Evolutionary conservation across 2,329 filamentous ascomycete species (phyloP).

Genomic region (Ceratocystis eucalypticola): DNA sequence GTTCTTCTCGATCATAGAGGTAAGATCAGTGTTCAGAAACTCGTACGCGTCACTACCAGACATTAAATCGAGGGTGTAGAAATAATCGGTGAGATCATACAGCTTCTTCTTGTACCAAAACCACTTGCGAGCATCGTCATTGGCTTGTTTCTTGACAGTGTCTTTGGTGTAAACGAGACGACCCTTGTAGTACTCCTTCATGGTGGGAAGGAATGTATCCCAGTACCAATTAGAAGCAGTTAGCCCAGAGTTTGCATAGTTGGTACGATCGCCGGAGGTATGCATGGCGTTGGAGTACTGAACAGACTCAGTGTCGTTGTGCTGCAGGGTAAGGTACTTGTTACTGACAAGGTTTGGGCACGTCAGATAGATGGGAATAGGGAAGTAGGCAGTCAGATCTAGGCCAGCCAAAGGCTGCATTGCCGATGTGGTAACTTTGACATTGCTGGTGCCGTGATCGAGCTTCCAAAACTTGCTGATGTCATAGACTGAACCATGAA

Average conservation of each 20-base stretch:
- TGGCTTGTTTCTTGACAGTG: conserved; percentile 50
- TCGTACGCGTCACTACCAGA: conserved; percentile 44
- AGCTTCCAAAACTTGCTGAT: conserved; percentile 74
- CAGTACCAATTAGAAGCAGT: conserved; percentile 62
- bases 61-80: conserved; percentile 53
- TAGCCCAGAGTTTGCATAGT: conserved; percentile 44
- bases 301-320: conserved; percentile 46
- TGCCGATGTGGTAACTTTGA: conserved; percentile 42
- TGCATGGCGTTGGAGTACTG: conserved; percentile 47
- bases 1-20: conserved; percentile 56
- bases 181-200: conserved; percentile 78
- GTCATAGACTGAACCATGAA: conserved; percentile 83
- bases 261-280: conserved; percentile 49
- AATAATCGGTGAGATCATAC: conserved; percentile 89
- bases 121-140: conserved; percentile 59
- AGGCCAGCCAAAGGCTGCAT: conserved; percentile 71
- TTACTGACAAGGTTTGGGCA: conserved; percentile 60
- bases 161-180: conserved; percentile 58
- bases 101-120: conserved; percentile 61
- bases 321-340: conserved; percentile 40
- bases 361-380: conserved; percentile 57
- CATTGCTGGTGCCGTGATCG: conserved; percentile 64
- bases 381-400: conserved; percentile 75
- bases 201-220: conserved; percentile 57
- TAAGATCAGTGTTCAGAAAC: conserved; percentile 59